Evolutionary conservation across 2,329 filamentous ascomycete genomes (phyloP), one percentile per base, ranked within the genome.

Genomic region (Truncatella angustata): DNA sequence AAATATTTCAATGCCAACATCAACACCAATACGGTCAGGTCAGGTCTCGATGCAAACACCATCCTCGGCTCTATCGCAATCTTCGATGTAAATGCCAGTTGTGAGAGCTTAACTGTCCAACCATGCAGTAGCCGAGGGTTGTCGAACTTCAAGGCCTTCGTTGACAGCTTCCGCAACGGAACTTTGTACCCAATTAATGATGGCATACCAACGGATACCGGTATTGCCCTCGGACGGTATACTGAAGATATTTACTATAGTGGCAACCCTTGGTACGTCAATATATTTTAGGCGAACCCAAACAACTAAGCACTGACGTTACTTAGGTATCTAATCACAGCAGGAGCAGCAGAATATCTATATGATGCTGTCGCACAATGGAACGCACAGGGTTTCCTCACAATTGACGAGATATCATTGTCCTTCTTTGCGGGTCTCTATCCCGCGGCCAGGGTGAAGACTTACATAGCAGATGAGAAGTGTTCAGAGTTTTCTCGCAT

Each of bases 311-410:
- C 20, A 18, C 42, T 60, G 43, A 61, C 36, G 20, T 3, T 2
- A 11, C 10, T 36, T 21, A 61, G 59, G 60, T 77, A 81, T 55
- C 70, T 83, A 23, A 74, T 73, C 57, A 84, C 79, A 1, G 66
- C 80, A 14, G 79, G 77, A 6, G 80, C 80, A 3, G 81, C 80
- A 5, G 81, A 84, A 60, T 77, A 79, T 48, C 71, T 85, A 4
- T 84, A 83, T 62, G 75, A 80, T 54, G 81, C 80, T 1, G 62
- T 80, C 2, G 78, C 78, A 45, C 78, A 81, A 54, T 83, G 78
- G 77, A 67, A 75, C 52, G 65, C 63, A 20, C 66, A 72, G 18
- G 75, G 74, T 4, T 72, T 68, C 1, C 65, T 85, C 49, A 73
- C 68, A 3, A 73, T 82, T 55, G 77, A 76, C 46, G 63, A 69